These are phyloP conservation scores for Cylindrotheca closterium DNA, from an alignment of 108 stramenopile species.

Conservation along the genomic window DNA sequence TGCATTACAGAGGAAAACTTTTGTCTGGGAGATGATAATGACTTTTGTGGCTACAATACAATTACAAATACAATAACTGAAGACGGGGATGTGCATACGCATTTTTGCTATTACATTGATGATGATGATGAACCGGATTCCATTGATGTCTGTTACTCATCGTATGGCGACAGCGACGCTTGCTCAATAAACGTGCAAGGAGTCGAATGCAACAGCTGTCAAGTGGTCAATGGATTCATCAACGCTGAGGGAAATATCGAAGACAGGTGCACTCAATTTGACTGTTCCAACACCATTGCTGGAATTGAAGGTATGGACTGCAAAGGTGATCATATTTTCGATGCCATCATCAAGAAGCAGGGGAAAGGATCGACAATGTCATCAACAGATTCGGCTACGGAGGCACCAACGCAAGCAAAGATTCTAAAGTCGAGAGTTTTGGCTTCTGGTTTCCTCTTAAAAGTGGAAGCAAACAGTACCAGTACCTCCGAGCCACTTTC, in stretches of 20 bases:
- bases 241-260: background rate
- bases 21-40: background rate
- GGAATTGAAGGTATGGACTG: constrained; percentile 5
- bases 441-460: background rate
- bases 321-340: background rate
- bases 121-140: background rate
- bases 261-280: constrained; percentile 2
- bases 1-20: constrained; percentile 6
- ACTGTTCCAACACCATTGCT: constrained; percentile 6
- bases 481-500: background rate
- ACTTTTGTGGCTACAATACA: background rate
- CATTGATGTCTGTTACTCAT: constrained; percentile 2
- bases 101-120: constrained; percentile 2
- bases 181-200: constrained; percentile 4
- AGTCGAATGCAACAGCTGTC: constrained; percentile 1
- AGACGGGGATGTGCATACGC: background rate
- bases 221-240: constrained; percentile 1
- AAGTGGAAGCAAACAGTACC: background rate
- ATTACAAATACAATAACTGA: background rate
- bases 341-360: background rate
- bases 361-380: too few relatives aligned
- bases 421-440: background rate
- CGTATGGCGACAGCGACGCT: background rate
- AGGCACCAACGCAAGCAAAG: too few relatives aligned
- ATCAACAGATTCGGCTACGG: too few relatives aligned